These are phyloP conservation scores for Eragrostis curvula DNA, from an alignment of 176 grass and related monocot genomes.

Conservation along the genomic window DNA sequence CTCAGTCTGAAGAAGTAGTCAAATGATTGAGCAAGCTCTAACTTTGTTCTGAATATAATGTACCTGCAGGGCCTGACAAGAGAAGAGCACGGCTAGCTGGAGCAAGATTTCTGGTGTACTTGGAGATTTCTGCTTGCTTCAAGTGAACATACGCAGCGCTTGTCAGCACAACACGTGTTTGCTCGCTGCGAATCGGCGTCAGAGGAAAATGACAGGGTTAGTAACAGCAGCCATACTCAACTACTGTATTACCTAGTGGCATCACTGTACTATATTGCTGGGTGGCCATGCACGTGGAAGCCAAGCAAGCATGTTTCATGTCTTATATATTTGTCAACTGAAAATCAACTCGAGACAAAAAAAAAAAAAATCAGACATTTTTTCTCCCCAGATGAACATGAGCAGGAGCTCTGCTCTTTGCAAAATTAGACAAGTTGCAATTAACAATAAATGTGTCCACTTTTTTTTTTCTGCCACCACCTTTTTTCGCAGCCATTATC, in stretches of 20 bases:
- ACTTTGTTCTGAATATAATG: not conserved
- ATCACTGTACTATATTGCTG: no score
- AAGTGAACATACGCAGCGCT: constrained; percentile 94
- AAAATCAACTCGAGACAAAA: no score
- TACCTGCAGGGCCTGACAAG: constrained; percentile 93
- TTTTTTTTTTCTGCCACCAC: not conserved
- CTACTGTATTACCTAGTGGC: no score
- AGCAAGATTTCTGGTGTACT: constrained; percentile 89
- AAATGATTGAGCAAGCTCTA: not conserved
- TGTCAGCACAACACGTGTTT: constrained; percentile 83
- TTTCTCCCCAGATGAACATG: not conserved
- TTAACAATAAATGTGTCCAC: not conserved
- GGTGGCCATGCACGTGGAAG: no score
- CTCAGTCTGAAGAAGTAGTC: constrained; percentile 12
- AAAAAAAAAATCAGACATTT: not conserved
- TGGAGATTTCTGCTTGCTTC: constrained; percentile 88
- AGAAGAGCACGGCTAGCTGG: constrained; percentile 91
- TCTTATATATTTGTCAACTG: not conserved
- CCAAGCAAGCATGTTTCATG: no score
- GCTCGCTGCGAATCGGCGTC: constrained; percentile 62
- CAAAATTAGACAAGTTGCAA: not conserved
- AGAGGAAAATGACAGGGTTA: not conserved
- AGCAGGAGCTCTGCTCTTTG: not conserved
- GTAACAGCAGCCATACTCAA: no score
- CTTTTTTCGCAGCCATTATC: not conserved